These are phyloP conservation scores for Hirschfeldia incana DNA, from an alignment of 345 rosid species.

Conservation along the genomic window DNA sequence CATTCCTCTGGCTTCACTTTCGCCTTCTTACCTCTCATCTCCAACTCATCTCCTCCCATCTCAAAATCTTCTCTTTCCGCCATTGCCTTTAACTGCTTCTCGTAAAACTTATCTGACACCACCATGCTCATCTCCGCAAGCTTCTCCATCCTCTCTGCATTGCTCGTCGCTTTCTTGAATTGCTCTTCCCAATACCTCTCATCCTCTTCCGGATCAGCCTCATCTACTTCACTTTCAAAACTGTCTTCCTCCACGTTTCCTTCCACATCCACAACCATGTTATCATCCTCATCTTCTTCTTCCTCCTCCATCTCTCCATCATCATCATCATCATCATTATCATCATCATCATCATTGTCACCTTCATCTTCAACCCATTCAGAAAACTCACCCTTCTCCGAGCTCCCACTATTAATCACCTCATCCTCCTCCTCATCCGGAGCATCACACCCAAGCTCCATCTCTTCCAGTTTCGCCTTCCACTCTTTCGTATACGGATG, in stretches of 20 bases:
- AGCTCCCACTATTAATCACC: constrained; percentile 17
- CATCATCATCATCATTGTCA: constrained; percentile 17
- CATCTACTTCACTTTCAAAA: constrained; percentile 43
- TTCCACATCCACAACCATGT: constrained; percentile 46
- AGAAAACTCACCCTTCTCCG: constrained; percentile 45
- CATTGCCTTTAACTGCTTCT: constrained; percentile 54
- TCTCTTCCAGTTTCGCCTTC: constrained; percentile 93
- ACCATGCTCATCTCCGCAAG: constrained; percentile 63
- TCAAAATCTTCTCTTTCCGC: constrained; percentile 31
- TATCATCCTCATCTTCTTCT: constrained; percentile 46
- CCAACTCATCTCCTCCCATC: constrained; percentile 60
- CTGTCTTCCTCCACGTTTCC: constrained; percentile 43
- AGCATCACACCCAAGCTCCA: constrained; percentile 96
- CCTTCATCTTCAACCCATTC: constrained; percentile 73
- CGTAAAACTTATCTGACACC: constrained; percentile 47
- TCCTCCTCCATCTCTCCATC: constrained; percentile 33
- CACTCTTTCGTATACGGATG: constrained; percentile 93
- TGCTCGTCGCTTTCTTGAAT: constrained; percentile 60
- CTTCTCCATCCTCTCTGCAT: constrained; percentile 76
- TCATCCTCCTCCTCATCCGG: constrained; percentile 73
- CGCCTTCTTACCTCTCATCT: constrained; percentile 64
- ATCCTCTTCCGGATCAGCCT: constrained; percentile 51
- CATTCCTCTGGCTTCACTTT: constrained; percentile 80
- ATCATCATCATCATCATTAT: constrained; percentile 56
- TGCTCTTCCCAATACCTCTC: constrained; percentile 68